These are phyloP conservation scores for Notholithocarpus densiflorus DNA, from an alignment of 306 rosid species.

Conservation along the genomic window DNA sequence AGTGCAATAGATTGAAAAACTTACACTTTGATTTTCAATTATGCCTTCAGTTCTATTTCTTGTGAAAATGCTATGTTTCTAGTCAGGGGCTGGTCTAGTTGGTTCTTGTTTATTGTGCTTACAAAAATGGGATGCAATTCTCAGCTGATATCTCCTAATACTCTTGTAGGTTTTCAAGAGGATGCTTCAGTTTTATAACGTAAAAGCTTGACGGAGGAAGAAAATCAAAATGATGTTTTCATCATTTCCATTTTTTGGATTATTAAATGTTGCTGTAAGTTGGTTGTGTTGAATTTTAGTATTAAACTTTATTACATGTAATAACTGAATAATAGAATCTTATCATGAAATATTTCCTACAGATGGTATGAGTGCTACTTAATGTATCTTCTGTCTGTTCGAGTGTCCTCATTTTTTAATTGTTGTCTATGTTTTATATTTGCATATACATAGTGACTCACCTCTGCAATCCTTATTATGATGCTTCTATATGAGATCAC, in stretches of 20 bases:
- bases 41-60: background rate
- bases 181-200: slow-evolving; percentile 58
- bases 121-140: background rate
- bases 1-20: background rate
- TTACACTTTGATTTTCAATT: background rate
- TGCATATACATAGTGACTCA: background rate
- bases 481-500: background rate
- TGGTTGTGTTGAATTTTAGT: slow-evolving; percentile 9
- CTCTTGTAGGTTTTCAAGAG: slow-evolving; percentile 64
- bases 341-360: background rate
- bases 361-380: background rate
- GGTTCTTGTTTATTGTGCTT: slow-evolving; percentile 10
- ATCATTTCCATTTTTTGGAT: slow-evolving; percentile 64
- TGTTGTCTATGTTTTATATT: background rate
- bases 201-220: slow-evolving; percentile 15
- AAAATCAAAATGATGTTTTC: slow-evolving; percentile 35
- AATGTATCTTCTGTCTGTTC: background rate
- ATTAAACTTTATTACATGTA: background rate
- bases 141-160: slow-evolving; percentile 18
- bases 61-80: background rate
- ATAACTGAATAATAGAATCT: background rate
- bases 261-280: slow-evolving; percentile 89
- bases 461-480: background rate
- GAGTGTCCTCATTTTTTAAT: background rate
- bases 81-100: background rate